Evolutionary conservation across 495 filamentous ascomycete genomes (phyloP).

Genomic region (Neurospora sp.): DNA sequence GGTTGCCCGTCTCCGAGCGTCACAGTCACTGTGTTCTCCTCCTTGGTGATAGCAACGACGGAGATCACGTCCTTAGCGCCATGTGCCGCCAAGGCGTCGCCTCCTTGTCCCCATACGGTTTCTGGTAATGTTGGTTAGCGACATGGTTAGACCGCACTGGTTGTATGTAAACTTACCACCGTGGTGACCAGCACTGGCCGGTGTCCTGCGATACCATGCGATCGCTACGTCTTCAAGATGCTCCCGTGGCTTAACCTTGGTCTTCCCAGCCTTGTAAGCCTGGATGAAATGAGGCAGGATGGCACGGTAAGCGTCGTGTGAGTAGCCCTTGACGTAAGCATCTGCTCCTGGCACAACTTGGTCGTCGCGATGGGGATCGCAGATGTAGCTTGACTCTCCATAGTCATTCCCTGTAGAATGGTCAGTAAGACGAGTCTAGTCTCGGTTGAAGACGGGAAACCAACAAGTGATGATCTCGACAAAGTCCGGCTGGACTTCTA

Average conservation of each 20-base stretch:
- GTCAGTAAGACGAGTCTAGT: background rate
- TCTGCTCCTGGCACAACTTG: slow-evolving; percentile 42
- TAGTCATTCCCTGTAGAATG: slow-evolving; percentile 60
- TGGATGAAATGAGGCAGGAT: slow-evolving; percentile 56
- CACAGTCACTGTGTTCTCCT: slow-evolving; percentile 31
- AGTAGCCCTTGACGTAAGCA: slow-evolving; percentile 35
- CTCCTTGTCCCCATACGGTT: slow-evolving; percentile 38
- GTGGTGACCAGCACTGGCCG: slow-evolving; percentile 20
- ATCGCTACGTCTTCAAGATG: slow-evolving; percentile 34
- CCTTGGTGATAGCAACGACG: slow-evolving; percentile 30
- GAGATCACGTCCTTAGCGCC: slow-evolving; percentile 39
- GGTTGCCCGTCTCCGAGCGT: slow-evolving; percentile 37
- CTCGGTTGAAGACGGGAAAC: background rate
- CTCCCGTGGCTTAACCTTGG: slow-evolving; percentile 29
- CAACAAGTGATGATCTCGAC: slow-evolving; percentile 46
- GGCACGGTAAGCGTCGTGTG: slow-evolving; percentile 31
- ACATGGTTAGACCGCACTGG: too few relatives aligned
- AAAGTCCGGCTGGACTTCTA: slow-evolving; percentile 53
- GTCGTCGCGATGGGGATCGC: slow-evolving; percentile 34
- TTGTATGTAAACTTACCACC: slow-evolving; percentile 25
- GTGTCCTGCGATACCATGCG: slow-evolving; percentile 55
- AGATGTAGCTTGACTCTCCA: slow-evolving; percentile 68
- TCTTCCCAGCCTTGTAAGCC: slow-evolving; percentile 47
- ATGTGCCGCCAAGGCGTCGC: slow-evolving; percentile 23
- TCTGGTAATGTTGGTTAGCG: slow-evolving; percentile 8